These are phyloP conservation scores for Boletus vermiculosoides DNA, from an alignment of 768 basidiomycete genomes.

Conservation along the genomic window DNA sequence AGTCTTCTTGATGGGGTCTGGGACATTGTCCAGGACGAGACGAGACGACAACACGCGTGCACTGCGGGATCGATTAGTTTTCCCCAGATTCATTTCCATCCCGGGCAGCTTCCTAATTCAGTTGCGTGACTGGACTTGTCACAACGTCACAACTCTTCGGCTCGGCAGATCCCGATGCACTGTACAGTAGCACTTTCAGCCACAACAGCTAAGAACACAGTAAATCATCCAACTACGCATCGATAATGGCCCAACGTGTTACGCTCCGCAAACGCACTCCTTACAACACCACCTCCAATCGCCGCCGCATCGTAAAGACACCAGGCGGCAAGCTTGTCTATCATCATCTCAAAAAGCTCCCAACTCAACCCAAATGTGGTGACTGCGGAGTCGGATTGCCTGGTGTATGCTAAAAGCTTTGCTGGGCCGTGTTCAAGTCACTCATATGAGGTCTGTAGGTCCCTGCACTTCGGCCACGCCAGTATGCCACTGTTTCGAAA, in stretches of 20 bases:
- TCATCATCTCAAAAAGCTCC: conserved; percentile 96
- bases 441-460: conserved; percentile 48
- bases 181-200: conserved; percentile 26
- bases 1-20: conserved; percentile 34
- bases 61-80: not conserved
- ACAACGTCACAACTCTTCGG: not conserved
- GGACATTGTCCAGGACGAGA: conserved; percentile 15
- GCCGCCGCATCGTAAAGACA: conserved; percentile 94
- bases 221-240: conserved; percentile 1
- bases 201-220: conserved; percentile 6
- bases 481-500: conserved; percentile 96
- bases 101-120: conserved; percentile 6
- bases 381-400: conserved; percentile 94
- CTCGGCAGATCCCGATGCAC: conserved; percentile 18
- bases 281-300: conserved; percentile 97
- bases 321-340: conserved; percentile 98
- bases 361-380: conserved; percentile 92
- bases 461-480: conserved; percentile 91
- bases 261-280: conserved; percentile 98
- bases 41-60: too few relatives aligned
- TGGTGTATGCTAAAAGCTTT: conserved; percentile 64
- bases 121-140: not conserved
- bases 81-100: not conserved
- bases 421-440: not conserved
- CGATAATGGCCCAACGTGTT: conserved; percentile 94